phyloP scores from a whole-genome alignment of 2,329 filamentous ascomycete species.

The Scedosporium apiospermum region DNA sequence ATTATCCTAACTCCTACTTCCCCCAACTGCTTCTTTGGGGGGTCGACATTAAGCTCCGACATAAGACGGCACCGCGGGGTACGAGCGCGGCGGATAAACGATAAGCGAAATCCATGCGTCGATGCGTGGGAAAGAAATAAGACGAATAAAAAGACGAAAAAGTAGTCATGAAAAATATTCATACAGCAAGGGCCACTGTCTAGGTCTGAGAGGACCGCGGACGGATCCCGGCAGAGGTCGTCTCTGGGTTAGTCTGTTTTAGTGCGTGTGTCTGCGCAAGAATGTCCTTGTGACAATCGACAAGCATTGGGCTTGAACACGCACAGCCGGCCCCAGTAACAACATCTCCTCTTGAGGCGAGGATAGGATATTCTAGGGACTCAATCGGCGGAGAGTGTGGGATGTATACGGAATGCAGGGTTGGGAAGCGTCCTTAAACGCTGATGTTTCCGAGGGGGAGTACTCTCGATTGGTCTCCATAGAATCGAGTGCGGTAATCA shows the following conservation, averaged over 20 bases:
- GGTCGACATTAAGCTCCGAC: neutral
- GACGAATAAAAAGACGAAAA: neutral
- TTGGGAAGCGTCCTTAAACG: slow-evolving; percentile 15
- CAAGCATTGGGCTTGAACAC: neutral
- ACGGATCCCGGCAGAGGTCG: neutral
- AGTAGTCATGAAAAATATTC: neutral
- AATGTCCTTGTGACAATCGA: no score
- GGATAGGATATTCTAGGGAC: neutral
- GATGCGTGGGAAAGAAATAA: neutral
- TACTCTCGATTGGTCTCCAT: slow-evolving; percentile 54
- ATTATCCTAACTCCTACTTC: neutral
- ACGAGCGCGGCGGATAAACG: no score
- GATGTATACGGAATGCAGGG: neutral
- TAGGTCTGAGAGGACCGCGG: neutral
- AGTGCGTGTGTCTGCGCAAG: no score
- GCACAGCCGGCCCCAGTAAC: neutral
- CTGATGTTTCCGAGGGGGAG: slow-evolving; percentile 44
- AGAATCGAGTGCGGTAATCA: slow-evolving; percentile 55
- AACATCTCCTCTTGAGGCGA: no score
- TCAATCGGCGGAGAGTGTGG: neutral
- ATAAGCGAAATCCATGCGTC: no score
- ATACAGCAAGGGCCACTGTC: neutral
- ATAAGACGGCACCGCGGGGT: neutral
- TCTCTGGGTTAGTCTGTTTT: no score
- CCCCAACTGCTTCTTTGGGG: neutral